A percentile compares a stretch with the other conserved stretches of the same genome.
phyloP scores from a whole-genome alignment of 345 rosid species.

The Rhodamnia rubescens region DNA sequence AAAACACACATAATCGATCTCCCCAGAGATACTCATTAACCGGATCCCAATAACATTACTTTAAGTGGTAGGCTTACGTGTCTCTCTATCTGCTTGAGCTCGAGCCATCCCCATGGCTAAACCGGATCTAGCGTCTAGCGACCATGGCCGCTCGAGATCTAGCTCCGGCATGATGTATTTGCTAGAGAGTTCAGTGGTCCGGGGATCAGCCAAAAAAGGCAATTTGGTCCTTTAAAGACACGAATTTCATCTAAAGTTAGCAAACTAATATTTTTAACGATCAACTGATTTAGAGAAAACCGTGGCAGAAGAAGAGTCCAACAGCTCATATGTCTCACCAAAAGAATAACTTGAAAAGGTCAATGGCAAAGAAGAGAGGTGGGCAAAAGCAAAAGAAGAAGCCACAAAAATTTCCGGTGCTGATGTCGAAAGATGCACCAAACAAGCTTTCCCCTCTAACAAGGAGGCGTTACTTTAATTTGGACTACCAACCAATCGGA shows the following conservation, averaged over 20 bases:
- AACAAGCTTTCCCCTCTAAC: not conserved
- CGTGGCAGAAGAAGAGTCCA: not conserved
- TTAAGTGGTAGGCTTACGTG: not conserved
- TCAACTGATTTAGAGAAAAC: not conserved
- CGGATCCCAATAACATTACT: not conserved
- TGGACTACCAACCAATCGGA: not conserved
- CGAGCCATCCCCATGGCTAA: not conserved
- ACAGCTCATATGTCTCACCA: not conserved
- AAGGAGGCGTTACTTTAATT: not conserved
- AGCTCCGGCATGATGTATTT: not conserved
- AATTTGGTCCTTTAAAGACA: not conserved
- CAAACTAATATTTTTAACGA: not conserved
- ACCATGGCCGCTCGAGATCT: not conserved
- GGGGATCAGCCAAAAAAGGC: not conserved
- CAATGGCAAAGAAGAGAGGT: not conserved
- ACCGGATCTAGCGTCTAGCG: not conserved
- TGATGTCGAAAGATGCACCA: not conserved
- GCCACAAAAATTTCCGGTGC: not conserved
- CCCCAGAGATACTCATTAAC: too few relatives aligned
- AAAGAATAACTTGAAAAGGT: not conserved
- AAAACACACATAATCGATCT: not conserved
- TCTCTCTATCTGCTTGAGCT: not conserved
- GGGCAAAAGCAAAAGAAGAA: not conserved
- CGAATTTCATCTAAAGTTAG: not conserved
- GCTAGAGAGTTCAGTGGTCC: not conserved